Conservation (phyloP, 805 yeast genomes). For the Grigorovia yakushimaensis region DNA sequence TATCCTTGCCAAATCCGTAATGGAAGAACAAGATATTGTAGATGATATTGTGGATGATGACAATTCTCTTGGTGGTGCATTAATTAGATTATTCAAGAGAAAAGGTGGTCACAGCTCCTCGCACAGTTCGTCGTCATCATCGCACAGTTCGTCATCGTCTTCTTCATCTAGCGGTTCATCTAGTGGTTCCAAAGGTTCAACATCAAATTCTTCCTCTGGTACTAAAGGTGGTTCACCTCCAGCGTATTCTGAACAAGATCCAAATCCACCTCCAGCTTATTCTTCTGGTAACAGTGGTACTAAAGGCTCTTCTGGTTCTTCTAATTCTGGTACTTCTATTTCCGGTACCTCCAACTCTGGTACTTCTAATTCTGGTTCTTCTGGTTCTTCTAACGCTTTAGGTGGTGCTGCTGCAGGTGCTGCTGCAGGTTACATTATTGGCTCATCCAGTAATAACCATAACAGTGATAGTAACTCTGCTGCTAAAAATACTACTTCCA, state of each 20-base stretch:
- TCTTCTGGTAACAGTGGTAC: not conserved
- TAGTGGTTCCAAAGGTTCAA: constrained; percentile 3
- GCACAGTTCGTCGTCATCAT: not conserved
- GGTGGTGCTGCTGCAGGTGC: constrained; percentile 6
- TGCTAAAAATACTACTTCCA: not conserved
- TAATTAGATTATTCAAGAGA: not conserved
- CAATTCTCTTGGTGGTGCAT: not conserved
- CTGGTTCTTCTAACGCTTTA: not conserved
- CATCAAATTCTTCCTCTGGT: not conserved
- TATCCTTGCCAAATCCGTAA: not conserved
- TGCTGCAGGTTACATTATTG: constrained; percentile 2
- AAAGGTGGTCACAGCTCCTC: constrained; percentile 3
- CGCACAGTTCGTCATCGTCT: not conserved
- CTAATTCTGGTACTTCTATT: not conserved
- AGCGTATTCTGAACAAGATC: constrained; percentile 5
- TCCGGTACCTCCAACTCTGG: constrained; percentile 2
- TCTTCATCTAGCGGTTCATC: constrained; percentile 2
- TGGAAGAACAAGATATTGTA: not conserved
- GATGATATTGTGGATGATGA: not conserved
- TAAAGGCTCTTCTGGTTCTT: not conserved
- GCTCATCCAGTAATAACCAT: not conserved
- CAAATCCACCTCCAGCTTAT: constrained; percentile 6
- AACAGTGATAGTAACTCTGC: not conserved
- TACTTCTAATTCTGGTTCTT: not conserved
- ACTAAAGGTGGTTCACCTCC: constrained; percentile 4